Conservation (phyloP, 208 protist genomes). For the Strigomonas culicis region DNA sequence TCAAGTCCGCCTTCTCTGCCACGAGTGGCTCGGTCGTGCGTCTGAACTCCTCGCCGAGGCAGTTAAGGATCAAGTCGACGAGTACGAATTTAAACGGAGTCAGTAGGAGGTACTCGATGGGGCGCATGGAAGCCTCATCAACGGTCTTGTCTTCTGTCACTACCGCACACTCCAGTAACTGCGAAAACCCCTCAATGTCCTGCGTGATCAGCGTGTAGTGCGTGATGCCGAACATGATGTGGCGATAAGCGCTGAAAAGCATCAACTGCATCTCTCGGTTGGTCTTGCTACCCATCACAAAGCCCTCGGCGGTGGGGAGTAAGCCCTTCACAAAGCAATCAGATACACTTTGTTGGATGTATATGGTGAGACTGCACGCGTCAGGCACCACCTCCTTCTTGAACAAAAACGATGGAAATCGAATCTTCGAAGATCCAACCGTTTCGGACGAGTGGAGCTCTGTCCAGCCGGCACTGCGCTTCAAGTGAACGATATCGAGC, state of each 20-base stretch:
- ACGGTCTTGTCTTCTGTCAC: background rate
- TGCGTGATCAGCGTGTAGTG: slow-evolving; percentile 35
- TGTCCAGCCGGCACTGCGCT: slow-evolving; percentile 56
- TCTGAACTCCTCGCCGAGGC: no score
- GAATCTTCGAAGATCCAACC: no score
- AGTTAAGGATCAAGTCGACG: slow-evolving; percentile 48
- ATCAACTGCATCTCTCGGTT: slow-evolving; percentile 22
- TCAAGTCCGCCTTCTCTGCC: no score
- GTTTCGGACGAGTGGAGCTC: no score
- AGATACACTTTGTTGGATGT: slow-evolving; percentile 25
- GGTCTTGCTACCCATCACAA: slow-evolving; percentile 11
- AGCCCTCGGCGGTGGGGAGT: slow-evolving; percentile 13
- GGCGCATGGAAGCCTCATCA: background rate
- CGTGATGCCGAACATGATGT: slow-evolving; percentile 30
- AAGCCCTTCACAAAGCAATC: slow-evolving; percentile 24
- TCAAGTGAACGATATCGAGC: slow-evolving; percentile 54
- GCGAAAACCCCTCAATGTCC: slow-evolving; percentile 21
- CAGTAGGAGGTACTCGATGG: slow-evolving; percentile 37
- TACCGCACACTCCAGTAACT: slow-evolving; percentile 14
- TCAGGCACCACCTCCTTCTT: no score
- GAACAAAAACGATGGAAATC: no score
- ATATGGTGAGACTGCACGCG: no score
- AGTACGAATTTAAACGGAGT: slow-evolving; percentile 56
- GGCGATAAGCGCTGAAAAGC: slow-evolving; percentile 25
- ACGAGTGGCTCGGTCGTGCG: no score